Conservation (phyloP, 1,284 basidiomycete genomes). For the Pseudozyma pruni region DNA sequence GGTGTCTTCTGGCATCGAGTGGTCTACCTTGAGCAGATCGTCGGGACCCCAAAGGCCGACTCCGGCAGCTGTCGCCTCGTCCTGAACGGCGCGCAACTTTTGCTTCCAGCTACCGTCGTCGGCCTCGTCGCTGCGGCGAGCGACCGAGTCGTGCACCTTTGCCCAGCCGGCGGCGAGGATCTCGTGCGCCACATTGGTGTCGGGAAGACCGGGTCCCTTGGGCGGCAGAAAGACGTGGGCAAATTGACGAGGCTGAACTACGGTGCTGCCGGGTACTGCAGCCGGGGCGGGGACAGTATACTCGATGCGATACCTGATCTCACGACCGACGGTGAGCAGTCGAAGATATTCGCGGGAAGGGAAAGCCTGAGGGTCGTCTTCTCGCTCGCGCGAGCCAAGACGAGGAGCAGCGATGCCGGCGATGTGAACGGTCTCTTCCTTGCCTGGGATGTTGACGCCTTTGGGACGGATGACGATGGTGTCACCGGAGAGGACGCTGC, state of each 20-base stretch:
- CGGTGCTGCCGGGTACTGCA: slow-evolving; percentile 78
- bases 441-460: slow-evolving; percentile 54
- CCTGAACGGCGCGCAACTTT: slow-evolving; percentile 76
- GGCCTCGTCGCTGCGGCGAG: slow-evolving; percentile 69
- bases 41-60: slow-evolving; percentile 88
- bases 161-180: slow-evolving; percentile 88
- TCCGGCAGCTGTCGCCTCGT: slow-evolving; percentile 79
- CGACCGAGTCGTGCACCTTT: slow-evolving; percentile 83
- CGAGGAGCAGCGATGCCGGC: slow-evolving; percentile 62
- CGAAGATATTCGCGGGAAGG: slow-evolving; percentile 92
- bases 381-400: slow-evolving; percentile 58
- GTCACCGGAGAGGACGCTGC: slow-evolving; percentile 58
- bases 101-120: slow-evolving; percentile 78
- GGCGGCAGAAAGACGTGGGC: slow-evolving; percentile 62
- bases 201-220: slow-evolving; percentile 52
- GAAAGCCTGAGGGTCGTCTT: slow-evolving; percentile 81
- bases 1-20: slow-evolving; percentile 89
- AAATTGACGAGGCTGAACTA: slow-evolving; percentile 68
- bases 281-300: slow-evolving; percentile 77
- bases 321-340: slow-evolving; percentile 84
- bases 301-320: slow-evolving; percentile 80
- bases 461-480: slow-evolving; percentile 61
- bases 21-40: slow-evolving; percentile 71
- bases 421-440: slow-evolving; percentile 59
- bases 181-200: slow-evolving; percentile 73